Conservation (phyloP, 1,284 basidiomycete genomes). For the Sutorius eximius region DNA sequence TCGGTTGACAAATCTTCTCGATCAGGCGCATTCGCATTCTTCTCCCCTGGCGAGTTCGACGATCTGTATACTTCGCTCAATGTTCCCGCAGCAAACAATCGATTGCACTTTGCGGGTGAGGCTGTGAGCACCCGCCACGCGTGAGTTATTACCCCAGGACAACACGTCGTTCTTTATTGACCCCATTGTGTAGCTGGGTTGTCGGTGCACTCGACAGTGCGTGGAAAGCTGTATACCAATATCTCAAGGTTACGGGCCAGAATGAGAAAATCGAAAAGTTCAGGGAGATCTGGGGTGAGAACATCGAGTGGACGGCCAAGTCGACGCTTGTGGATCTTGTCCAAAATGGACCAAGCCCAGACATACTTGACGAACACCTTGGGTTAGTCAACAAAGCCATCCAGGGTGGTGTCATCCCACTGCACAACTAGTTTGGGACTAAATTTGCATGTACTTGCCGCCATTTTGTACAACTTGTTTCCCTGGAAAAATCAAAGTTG, state of each 20-base stretch:
- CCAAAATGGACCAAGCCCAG: not conserved
- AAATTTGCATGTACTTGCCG: not conserved
- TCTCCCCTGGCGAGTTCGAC: conserved; percentile 22
- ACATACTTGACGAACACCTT: conserved; percentile 3
- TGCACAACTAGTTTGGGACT: not conserved
- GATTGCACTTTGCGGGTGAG: conserved; percentile 25
- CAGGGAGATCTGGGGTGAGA: conserved; percentile 15
- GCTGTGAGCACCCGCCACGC: conserved; percentile 22
- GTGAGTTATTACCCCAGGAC: conserved; percentile 10
- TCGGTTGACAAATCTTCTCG: not conserved
- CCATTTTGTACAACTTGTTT: not conserved
- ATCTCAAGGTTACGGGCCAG: conserved; percentile 8
- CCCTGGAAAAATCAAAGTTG: not conserved
- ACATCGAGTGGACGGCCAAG: conserved; percentile 10
- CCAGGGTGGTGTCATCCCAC: not conserved
- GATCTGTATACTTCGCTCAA: conserved; percentile 15
- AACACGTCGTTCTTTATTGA: not conserved
- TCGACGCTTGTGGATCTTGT: not conserved
- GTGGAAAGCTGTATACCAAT: conserved; percentile 17
- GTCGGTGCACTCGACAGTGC: conserved; percentile 20
- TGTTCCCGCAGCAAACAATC: conserved; percentile 10
- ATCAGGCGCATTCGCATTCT: conserved; percentile 22
- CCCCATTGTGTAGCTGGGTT: conserved; percentile 10
- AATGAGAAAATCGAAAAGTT: conserved; percentile 1
- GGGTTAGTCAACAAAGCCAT: not conserved